Conservation (phyloP, 805 yeast genomes). For the Nakazawaea laoshanensis region DNA sequence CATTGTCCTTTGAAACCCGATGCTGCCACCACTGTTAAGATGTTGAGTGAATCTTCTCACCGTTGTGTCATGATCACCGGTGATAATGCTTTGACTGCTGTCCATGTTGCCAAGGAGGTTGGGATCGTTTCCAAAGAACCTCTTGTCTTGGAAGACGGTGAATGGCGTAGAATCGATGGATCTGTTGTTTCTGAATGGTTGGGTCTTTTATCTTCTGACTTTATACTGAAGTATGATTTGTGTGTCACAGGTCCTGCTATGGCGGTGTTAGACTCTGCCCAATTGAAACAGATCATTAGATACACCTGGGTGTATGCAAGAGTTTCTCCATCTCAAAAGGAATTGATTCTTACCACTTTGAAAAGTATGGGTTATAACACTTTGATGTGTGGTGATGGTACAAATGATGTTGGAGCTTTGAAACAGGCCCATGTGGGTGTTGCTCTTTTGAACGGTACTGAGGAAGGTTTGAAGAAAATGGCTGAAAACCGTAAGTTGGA, state of each 20-base stretch:
- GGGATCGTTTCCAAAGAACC: constrained; percentile 78
- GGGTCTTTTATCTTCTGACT: constrained; percentile 49
- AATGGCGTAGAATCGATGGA: constrained; percentile 85
- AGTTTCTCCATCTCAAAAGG: constrained; percentile 95
- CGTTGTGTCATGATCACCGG: constrained; percentile 98
- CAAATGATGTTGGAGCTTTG: constrained; percentile 99
- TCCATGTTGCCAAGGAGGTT: constrained; percentile 94
- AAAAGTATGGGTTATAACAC: constrained; percentile 88
- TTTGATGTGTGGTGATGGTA: constrained; percentile 99
- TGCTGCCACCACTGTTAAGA: constrained; percentile 81
- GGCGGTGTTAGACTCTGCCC: constrained; percentile 57
- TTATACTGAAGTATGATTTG: constrained; percentile 67
- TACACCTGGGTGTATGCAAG: constrained; percentile 97
- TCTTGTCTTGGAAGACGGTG: constrained; percentile 80
- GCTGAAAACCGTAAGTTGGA: constrained; percentile 73
- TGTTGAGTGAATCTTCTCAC: constrained; percentile 92
- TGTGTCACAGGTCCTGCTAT: constrained; percentile 94
- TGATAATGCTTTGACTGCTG: constrained; percentile 97
- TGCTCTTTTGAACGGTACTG: constrained; percentile 96
- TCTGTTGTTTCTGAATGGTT: constrained; percentile 58
- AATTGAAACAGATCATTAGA: constrained; percentile 65
- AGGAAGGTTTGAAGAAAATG: constrained; percentile 83
- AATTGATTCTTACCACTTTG: constrained; percentile 73
- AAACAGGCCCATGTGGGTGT: constrained; percentile 98
- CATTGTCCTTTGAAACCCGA: constrained; percentile 94